A percentile compares a stretch with the other conserved stretches of the same genome.
Evolutionary conservation across 441 rosid species (phyloP).

Genomic region (Theobroma grandiflorum): DNA sequence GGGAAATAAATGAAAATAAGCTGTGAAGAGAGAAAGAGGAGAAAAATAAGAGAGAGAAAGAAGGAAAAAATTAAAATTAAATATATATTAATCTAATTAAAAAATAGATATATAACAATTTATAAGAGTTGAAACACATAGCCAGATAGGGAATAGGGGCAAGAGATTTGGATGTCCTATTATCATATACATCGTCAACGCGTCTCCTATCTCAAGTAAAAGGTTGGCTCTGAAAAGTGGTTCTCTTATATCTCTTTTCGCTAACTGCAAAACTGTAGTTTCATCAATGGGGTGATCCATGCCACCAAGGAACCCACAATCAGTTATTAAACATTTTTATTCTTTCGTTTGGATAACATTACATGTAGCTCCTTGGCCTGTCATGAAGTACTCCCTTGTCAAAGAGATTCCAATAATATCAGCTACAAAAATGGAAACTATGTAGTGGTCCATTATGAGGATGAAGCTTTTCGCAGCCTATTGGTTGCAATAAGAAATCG

Average conservation of each 20-base stretch:
- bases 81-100: too few species aligned
- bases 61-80: too few species aligned
- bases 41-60: too few species aligned
- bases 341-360: background rate
- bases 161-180: too few species aligned
- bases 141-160: too few species aligned
- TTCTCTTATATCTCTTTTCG: conserved; percentile 27
- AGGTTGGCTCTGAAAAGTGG: conserved; percentile 22
- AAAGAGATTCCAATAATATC: background rate
- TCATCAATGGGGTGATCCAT: background rate
- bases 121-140: too few species aligned
- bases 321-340: background rate
- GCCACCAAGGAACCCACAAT: background rate
- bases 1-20: too few species aligned
- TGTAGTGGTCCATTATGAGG: conserved; percentile 21
- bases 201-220: background rate
- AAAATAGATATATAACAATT: too few species aligned
- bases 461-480: background rate
- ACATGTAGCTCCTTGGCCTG: background rate
- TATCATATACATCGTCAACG: too few species aligned
- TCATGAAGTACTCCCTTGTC: background rate
- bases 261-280: background rate
- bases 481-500: background rate
- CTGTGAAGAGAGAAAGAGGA: too few species aligned
- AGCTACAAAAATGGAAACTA: conserved; percentile 29